Base-by-base conservation (phyloP, 345 rosid genomes). In the Rhizophora apiculata region DNA sequence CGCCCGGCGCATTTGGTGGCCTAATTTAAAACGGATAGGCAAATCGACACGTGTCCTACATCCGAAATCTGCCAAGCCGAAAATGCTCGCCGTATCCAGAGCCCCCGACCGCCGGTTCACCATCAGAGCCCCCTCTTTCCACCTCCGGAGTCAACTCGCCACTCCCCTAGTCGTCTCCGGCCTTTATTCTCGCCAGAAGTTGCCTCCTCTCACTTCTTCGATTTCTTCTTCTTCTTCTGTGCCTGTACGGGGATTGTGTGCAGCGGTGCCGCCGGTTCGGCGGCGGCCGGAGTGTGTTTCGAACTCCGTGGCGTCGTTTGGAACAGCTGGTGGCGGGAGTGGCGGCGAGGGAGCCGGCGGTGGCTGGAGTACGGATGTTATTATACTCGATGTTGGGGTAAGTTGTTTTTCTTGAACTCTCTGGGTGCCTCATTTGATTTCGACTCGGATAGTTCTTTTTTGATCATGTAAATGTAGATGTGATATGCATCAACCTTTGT, bases 331-430 rank as follows among this genome's bases (percentile, higher is more conserved):
- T 0, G 83, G 84, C n/a, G 82, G 83, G 1, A 74, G 78, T 49
- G 62, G 80, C 20, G 73, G 76, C 31, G 67, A 34, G 37, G 37
- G 76, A 31, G 66, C 67, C 3, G 85, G 88, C 0, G 79, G 62
- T 0, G 82, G 85, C 24, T 24, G 24, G 24, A 24, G 24, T 24
- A 24, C 91, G 0, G 97, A 90, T 39, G 89, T 95, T 13, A 92
- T 95, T 43, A 76, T 95, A 49, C 96, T 95, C 22, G 96, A 92
- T 76, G 97, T 95, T 67, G 88, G 93, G 39, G 99, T 95, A 85
- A 19, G 90, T 24, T 34, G 9, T 34, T 71, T 56, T 56, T 60
- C 49, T 13, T 43, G 16, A 3, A 43, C 49, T 13, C 37, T 34
- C 37, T 34, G 37, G 37, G 37, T 34, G 9, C 2, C 18, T 3